A percentile compares a stretch with the other conserved stretches of the same genome.
Evolutionary conservation across 768 basidiomycete species (phyloP).

Genomic region (Boletus rex-veris): DNA sequence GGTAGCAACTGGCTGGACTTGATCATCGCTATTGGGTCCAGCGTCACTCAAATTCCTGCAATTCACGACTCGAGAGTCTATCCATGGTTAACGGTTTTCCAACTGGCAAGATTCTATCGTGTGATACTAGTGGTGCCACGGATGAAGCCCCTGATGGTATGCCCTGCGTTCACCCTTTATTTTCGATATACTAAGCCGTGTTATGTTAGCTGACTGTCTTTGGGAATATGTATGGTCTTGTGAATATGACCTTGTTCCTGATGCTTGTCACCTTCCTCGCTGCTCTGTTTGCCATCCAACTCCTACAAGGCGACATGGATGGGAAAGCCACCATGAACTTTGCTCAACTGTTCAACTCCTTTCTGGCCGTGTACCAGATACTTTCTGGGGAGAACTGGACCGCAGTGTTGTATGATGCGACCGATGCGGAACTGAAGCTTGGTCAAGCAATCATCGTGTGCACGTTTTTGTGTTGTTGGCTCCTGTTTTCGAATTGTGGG

Average conservation of each 20-base stretch:
- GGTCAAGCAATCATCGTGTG: slow-evolving; percentile 70
- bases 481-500: slow-evolving; percentile 90
- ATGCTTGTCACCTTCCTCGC: slow-evolving; percentile 83
- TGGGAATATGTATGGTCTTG: slow-evolving; percentile 86
- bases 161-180: not conserved
- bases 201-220: slow-evolving; percentile 71
- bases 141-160: slow-evolving; percentile 84
- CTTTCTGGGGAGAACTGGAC: slow-evolving; percentile 96
- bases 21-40: slow-evolving; percentile 68
- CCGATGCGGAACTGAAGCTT: slow-evolving; percentile 55
- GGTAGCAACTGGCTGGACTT: slow-evolving; percentile 71
- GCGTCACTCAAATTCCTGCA: slow-evolving; percentile 79
- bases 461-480: slow-evolving; percentile 76
- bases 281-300: slow-evolving; percentile 77
- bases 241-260: slow-evolving; percentile 90
- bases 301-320: slow-evolving; percentile 79
- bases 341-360: slow-evolving; percentile 78
- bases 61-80: slow-evolving; percentile 65
- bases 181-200: slow-evolving; percentile 5
- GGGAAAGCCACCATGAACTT: slow-evolving; percentile 61
- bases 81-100: slow-evolving; percentile 88
- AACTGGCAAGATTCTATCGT: slow-evolving; percentile 83
- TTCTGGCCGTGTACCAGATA: slow-evolving; percentile 83
- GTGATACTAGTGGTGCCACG: slow-evolving; percentile 87
- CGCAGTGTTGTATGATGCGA: slow-evolving; percentile 61